Evolutionary conservation across 2,329 filamentous ascomycete genomes (phyloP).

Genomic region (Fusarium camptoceras): DNA sequence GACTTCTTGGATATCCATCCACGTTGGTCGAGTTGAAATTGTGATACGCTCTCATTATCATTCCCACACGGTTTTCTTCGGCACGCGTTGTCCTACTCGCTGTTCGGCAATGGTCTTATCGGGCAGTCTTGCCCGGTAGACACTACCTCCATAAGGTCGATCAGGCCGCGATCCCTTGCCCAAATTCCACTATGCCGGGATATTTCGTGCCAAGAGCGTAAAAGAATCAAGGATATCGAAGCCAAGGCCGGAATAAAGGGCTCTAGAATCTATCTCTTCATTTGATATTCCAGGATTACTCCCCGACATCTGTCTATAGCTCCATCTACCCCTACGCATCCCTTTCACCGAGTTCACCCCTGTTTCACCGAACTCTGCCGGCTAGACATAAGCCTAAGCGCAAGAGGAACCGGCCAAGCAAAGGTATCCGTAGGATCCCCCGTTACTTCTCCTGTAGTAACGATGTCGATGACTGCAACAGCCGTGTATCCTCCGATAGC

Average conservation of each 20-base stretch:
- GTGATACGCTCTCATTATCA: neutral
- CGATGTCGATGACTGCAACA: conserved; percentile 53
- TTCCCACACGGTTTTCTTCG: neutral
- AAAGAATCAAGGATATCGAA: neutral
- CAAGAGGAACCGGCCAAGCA: conserved; percentile 53
- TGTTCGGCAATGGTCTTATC: neutral
- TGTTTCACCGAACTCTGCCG: neutral
- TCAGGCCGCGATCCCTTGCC: neutral
- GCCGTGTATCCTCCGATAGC: conserved; percentile 56
- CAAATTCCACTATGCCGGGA: neutral
- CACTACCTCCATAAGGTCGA: neutral
- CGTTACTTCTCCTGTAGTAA: conserved; percentile 51
- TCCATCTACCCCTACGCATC: neutral
- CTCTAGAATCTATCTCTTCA: neutral
- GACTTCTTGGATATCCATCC: neutral
- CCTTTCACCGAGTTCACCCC: accelerated
- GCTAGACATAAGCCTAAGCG: conserved; percentile 20
- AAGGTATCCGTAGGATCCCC: conserved; percentile 46
- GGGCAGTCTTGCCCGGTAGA: neutral
- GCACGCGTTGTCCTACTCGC: neutral
- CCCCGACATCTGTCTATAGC: too few species aligned
- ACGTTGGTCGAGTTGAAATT: neutral
- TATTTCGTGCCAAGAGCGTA: neutral
- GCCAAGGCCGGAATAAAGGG: neutral
- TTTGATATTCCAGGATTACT: neutral